Evolutionary conservation across 2,329 filamentous ascomycete genomes (phyloP).

Genomic region (Fusarium sp.): DNA sequence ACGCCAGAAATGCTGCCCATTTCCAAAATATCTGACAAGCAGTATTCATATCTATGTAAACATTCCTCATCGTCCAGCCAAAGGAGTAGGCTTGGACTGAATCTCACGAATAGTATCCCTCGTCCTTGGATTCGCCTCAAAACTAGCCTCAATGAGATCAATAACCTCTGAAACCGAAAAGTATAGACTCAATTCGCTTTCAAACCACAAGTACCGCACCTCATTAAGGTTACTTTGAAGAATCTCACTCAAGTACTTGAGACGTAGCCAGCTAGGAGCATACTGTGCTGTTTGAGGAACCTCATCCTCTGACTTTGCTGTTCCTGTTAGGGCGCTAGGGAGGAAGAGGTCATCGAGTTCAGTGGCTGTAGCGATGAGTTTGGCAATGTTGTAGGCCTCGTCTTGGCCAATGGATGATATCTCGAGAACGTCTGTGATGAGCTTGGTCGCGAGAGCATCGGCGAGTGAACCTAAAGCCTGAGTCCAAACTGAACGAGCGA

Average conservation of each 20-base stretch:
- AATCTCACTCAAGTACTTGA: slow-evolving; percentile 74
- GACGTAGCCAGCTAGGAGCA: slow-evolving; percentile 70
- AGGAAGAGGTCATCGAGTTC: slow-evolving; percentile 71
- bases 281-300: slow-evolving; percentile 71
- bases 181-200: slow-evolving; percentile 74
- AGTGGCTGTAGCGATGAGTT: slow-evolving; percentile 68
- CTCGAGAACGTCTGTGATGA: slow-evolving; percentile 72
- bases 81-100: slow-evolving; percentile 61
- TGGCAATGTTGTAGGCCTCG: slow-evolving; percentile 72
- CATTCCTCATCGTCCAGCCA: slow-evolving; percentile 8
- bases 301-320: slow-evolving; percentile 51
- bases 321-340: slow-evolving; percentile 55
- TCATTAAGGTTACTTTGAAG: slow-evolving; percentile 75
- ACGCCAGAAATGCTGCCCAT: neutral
- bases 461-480: slow-evolving; percentile 72
- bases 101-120: slow-evolving; percentile 71
- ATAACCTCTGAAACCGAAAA: slow-evolving; percentile 72
- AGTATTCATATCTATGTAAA: neutral
- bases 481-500: slow-evolving; percentile 71
- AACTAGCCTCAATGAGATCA: slow-evolving; percentile 72
- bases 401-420: slow-evolving; percentile 72
- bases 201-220: slow-evolving; percentile 72
- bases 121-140: slow-evolving; percentile 71
- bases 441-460: slow-evolving; percentile 69
- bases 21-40: neutral